Percentiles rank a stretch among this genome's conserved stretches.
phyloP scores from a whole-genome alignment of 768 basidiomycete species.

The Phaeotremella skinneri region DNA sequence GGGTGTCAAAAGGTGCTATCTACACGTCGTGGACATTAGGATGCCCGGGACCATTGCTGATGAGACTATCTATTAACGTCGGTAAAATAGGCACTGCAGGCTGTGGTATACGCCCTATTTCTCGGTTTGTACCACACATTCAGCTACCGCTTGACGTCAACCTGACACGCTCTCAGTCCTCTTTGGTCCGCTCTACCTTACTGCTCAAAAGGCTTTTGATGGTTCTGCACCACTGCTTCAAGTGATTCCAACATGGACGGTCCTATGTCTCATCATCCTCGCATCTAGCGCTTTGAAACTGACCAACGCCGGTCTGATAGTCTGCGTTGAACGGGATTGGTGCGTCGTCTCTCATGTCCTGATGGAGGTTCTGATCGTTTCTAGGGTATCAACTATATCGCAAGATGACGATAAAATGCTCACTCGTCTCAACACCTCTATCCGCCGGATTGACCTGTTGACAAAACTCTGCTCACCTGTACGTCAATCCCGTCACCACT shows the following conservation, averaged over 20 bases:
- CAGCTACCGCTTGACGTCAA: neutral
- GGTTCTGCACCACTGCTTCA: conserved; percentile 6
- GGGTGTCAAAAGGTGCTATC: conserved; percentile 43
- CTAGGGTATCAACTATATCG: conserved; percentile 46
- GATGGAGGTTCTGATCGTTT: neutral
- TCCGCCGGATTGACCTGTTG: conserved; percentile 43
- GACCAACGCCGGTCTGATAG: conserved; percentile 38
- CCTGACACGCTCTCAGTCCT: conserved; percentile 19
- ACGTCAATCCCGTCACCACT: conserved; percentile 4
- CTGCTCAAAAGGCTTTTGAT: conserved; percentile 28
- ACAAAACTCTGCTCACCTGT: conserved; percentile 43
- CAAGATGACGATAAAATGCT: conserved; percentile 20
- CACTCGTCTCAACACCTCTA: conserved; percentile 45
- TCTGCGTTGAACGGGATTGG: conserved; percentile 50
- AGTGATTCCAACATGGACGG: conserved; percentile 13
- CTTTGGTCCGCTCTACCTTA: conserved; percentile 19
- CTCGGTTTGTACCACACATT: conserved; percentile 11
- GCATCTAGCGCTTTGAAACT: conserved; percentile 32
- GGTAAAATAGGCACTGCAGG: conserved; percentile 20
- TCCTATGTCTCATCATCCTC: conserved; percentile 31
- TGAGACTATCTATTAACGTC: too few relatives aligned
- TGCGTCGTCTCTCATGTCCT: conserved; percentile 14
- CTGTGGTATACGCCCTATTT: conserved; percentile 28
- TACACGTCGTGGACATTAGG: neutral
- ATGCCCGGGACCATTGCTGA: neutral